These are phyloP conservation scores for Candida lessepsii DNA, from an alignment of 805 yeast species.

Conservation along the genomic window DNA sequence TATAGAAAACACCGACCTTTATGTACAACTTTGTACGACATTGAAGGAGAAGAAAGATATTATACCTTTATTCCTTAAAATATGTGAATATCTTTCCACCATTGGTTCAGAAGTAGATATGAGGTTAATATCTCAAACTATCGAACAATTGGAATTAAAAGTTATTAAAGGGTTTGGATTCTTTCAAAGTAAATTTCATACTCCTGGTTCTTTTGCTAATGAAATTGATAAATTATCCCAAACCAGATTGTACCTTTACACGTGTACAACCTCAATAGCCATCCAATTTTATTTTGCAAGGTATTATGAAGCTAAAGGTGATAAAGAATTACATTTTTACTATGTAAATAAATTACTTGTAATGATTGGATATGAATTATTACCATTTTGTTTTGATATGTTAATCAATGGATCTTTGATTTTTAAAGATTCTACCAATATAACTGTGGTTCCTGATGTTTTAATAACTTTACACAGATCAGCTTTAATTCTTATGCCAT, in stretches of 20 bases:
- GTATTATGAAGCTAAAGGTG: constrained; percentile 34
- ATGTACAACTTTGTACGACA: constrained; percentile 23
- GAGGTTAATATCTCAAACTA: neutral
- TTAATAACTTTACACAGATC: constrained; percentile 25
- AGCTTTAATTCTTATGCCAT: constrained; percentile 23
- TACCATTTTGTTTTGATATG: constrained; percentile 31
- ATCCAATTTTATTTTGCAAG: constrained; percentile 33
- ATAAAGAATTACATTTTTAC: constrained; percentile 28
- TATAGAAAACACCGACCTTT: constrained; percentile 21
- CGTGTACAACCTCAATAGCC: constrained; percentile 13
- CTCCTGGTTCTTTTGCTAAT: neutral
- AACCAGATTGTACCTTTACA: neutral
- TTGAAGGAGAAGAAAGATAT: neutral
- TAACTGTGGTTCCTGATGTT: constrained; percentile 39
- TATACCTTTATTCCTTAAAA: neutral
- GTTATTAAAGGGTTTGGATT: constrained; percentile 8
- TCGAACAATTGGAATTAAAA: constrained; percentile 2
- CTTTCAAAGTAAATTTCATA: neutral
- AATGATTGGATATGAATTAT: constrained; percentile 27
- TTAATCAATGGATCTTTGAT: constrained; percentile 27
- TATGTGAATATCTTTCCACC: constrained; percentile 2
- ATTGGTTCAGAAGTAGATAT: constrained; percentile 2
- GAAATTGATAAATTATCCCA: constrained; percentile 5
- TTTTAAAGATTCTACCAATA: constrained; percentile 36
- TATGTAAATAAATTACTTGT: constrained; percentile 32